phyloP scores from a whole-genome alignment of 495 filamentous ascomycete genomes.

The Evansstolkia leycettana region DNA sequence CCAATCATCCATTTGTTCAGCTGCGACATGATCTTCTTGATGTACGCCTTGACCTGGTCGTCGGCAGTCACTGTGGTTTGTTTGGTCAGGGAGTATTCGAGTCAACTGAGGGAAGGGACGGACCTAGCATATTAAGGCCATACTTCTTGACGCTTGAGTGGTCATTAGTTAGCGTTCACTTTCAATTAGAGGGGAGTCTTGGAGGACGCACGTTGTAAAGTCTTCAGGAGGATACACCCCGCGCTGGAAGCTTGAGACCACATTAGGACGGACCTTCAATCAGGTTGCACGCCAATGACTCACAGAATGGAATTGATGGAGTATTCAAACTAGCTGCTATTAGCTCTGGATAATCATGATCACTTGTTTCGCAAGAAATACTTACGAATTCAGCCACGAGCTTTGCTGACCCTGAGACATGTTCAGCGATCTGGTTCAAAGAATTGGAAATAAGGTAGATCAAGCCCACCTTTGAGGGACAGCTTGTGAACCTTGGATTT shows the following conservation, averaged over 20 bases:
- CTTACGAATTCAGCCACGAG: slow-evolving; percentile 89
- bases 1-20: slow-evolving; percentile 92
- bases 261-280: background rate
- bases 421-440: slow-evolving; percentile 4
- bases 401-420: slow-evolving; percentile 59
- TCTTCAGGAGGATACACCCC: slow-evolving; percentile 97
- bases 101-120: slow-evolving; percentile 3
- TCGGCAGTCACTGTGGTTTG: slow-evolving; percentile 60
- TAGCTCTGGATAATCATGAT: slow-evolving; percentile 1
- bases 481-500: slow-evolving; percentile 92
- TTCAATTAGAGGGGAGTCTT: background rate
- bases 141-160: slow-evolving; percentile 74
- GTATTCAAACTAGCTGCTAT: slow-evolving; percentile 69
- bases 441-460: background rate
- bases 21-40: slow-evolving; percentile 97
- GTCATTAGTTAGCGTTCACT: slow-evolving; percentile 1
- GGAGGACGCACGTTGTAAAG: slow-evolving; percentile 82
- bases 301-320: slow-evolving; percentile 90
- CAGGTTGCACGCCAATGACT: slow-evolving; percentile 2
- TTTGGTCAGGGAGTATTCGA: slow-evolving; percentile 2
- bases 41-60: slow-evolving; percentile 97
- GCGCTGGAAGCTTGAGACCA: slow-evolving; percentile 61
- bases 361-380: slow-evolving; percentile 2
- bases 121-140: slow-evolving; percentile 93
- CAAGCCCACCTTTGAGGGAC: slow-evolving; percentile 65